These are phyloP conservation scores for Gamarada debralockiae DNA, from an alignment of 495 filamentous ascomycete species.

Conservation along the genomic window DNA sequence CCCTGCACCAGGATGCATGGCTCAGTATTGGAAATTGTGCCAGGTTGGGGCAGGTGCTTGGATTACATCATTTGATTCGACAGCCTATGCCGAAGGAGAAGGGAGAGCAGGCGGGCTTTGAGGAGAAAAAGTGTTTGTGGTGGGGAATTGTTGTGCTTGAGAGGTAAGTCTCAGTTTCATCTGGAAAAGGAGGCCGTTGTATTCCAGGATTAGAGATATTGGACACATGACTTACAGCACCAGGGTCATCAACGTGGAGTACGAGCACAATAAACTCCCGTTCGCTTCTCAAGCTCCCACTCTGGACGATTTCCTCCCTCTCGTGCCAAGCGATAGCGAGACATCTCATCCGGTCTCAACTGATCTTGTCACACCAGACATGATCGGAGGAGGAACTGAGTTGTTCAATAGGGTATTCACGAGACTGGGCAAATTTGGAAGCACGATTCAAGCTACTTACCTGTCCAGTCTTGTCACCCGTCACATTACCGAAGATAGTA, in stretches of 20 bases:
- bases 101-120: background rate
- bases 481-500: conserved; percentile 4
- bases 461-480: conserved; percentile 10
- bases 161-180: conserved; percentile 9
- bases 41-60: conserved; percentile 10
- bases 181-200: no score
- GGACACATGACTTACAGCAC: background rate
- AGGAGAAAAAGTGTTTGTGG: conserved; percentile 13
- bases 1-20: conserved; percentile 10
- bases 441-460: conserved; percentile 13
- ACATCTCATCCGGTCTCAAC: background rate
- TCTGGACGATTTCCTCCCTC: conserved; percentile 7
- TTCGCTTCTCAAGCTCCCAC: conserved; percentile 10
- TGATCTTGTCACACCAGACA: conserved; percentile 1
- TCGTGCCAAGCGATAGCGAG: background rate
- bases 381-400: background rate
- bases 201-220: background rate
- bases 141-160: conserved; percentile 20
- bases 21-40: conserved; percentile 15
- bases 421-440: conserved; percentile 2
- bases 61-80: background rate
- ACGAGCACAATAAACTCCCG: conserved; percentile 8
- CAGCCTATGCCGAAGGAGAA: background rate
- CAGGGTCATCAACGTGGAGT: conserved; percentile 12
- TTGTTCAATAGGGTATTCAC: conserved; percentile 2